A percentile compares a stretch with the other conserved stretches of the same genome.
Conservation (phyloP, 805 yeast species). For the Saccharomycopsis fodiens region DNA sequence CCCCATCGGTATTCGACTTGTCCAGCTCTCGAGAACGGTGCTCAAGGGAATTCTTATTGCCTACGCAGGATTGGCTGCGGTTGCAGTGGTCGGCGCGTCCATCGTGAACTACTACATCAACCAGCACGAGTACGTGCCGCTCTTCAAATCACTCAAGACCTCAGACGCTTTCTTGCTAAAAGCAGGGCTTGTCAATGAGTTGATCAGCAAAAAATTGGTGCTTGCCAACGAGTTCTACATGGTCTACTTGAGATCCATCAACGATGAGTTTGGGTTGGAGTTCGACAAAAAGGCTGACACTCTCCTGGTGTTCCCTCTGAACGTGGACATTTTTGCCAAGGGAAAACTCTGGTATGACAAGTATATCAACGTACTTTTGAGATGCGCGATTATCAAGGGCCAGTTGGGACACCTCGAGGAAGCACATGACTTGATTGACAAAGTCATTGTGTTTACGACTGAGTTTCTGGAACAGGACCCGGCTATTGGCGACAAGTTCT, state of each 20-base stretch:
- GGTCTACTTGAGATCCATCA: constrained; percentile 27
- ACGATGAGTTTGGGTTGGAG: constrained; percentile 26
- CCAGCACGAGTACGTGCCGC: constrained; percentile 17
- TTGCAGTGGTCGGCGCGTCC: constrained; percentile 9
- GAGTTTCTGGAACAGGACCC: constrained; percentile 22
- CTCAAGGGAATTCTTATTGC: constrained; percentile 21
- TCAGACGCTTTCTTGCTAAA: constrained; percentile 20
- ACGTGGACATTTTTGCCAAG: constrained; percentile 24
- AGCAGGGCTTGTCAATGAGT: constrained; percentile 34
- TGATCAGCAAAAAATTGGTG: constrained; percentile 27
- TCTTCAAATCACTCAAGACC: constrained; percentile 3
- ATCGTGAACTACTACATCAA: constrained; percentile 11
- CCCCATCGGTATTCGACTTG: constrained; percentile 15
- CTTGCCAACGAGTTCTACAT: constrained; percentile 30
- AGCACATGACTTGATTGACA: constrained; percentile 25
- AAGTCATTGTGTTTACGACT: constrained; percentile 28
- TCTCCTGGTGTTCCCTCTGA: constrained; percentile 23
- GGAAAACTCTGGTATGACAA: constrained; percentile 27
- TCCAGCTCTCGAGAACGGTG: constrained; percentile 14
- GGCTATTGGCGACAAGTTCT: constrained; percentile 13
- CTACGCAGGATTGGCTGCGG: constrained; percentile 14
- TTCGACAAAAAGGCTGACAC: constrained; percentile 22
- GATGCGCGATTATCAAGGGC: constrained; percentile 32
- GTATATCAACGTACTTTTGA: constrained; percentile 33
- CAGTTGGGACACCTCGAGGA: constrained; percentile 24